These are phyloP conservation scores for Jacaranda mimosifolia DNA, from an alignment of 257 asterid species.

Conservation along the genomic window DNA sequence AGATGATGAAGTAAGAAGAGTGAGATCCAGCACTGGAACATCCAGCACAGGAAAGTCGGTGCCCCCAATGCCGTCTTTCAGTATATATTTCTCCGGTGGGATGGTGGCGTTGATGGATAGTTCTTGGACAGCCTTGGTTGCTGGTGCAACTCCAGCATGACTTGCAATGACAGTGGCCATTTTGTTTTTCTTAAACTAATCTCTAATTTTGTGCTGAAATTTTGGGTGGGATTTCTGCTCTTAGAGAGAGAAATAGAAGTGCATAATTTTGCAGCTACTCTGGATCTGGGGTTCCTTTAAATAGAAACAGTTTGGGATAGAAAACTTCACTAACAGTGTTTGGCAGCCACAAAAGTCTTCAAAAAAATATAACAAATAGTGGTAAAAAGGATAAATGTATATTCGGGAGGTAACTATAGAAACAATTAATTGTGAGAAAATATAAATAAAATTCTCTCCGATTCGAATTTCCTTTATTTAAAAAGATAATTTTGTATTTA, in stretches of 20 bases:
- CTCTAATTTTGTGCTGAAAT: background rate
- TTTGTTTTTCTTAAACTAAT: too few species aligned
- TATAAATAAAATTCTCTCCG: too few species aligned
- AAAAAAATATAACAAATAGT: too few species aligned
- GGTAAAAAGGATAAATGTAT: too few species aligned
- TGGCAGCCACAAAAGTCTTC: too few species aligned
- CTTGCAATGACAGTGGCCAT: constrained; percentile 7
- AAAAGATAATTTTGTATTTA: too few species aligned
- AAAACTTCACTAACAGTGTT: too few species aligned
- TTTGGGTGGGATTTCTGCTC: background rate
- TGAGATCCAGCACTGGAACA: constrained; percentile 44
- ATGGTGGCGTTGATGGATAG: constrained; percentile 20
- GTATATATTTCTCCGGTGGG: constrained; percentile 45
- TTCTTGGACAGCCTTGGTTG: constrained; percentile 39
- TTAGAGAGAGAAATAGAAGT: background rate
- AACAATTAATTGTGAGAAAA: too few species aligned
- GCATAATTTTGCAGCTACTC: background rate
- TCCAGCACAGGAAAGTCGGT: constrained; percentile 34
- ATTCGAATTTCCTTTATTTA: too few species aligned
- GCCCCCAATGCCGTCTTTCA: constrained; percentile 37
- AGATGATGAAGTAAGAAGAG: constrained; percentile 45
- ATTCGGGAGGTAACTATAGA: too few species aligned
- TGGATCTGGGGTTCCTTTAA: background rate
- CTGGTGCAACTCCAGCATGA: background rate
- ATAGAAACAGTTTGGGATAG: background rate